These are phyloP conservation scores for Asclepias syriaca DNA, from an alignment of 257 asterid genomes.

Conservation along the genomic window DNA sequence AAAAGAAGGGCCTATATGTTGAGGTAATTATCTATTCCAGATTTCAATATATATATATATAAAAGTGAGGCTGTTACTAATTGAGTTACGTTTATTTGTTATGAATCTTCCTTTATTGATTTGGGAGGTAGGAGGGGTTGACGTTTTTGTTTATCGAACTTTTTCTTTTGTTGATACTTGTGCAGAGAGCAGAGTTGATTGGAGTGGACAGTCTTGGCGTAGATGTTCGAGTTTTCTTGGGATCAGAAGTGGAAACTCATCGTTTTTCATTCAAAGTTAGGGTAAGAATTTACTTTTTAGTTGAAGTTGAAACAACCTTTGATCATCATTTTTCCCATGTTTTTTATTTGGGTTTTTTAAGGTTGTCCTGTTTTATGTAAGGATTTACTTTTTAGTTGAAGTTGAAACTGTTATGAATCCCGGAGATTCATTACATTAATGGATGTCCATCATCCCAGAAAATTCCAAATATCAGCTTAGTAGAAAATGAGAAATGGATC, in stretches of 20 bases:
- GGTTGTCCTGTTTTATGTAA: not conserved
- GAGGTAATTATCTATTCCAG: constrained; percentile 40
- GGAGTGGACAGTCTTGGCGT: constrained; percentile 84
- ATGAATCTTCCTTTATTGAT: not conserved
- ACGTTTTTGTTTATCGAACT: not conserved
- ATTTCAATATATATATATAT: too few relatives aligned
- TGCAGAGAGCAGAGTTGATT: constrained; percentile 56
- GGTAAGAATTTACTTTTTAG: constrained; percentile 34
- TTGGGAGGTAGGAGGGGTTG: not conserved
- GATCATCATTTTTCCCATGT: not conserved
- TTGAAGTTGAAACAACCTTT: not conserved
- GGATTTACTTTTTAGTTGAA: constrained; percentile 10
- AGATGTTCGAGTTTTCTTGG: constrained; percentile 62
- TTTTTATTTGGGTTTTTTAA: too few relatives aligned
- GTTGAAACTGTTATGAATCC: too few relatives aligned
- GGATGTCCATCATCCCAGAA: too few relatives aligned
- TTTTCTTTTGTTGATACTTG: constrained; percentile 32
- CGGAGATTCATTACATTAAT: too few relatives aligned
- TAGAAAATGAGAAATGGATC: too few relatives aligned
- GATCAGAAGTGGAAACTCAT: constrained; percentile 65
- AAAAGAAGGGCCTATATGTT: constrained; percentile 64
- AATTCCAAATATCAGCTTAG: too few relatives aligned
- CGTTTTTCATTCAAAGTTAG: constrained; percentile 68
- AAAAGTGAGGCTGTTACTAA: too few relatives aligned
- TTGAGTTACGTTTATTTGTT: too few relatives aligned